Percentiles rank a stretch among this genome's conserved stretches.
These are phyloP conservation scores for Zychaea mexicana DNA, from an alignment of 371 early-diverging fungal genomes.

Conservation along the genomic window DNA sequence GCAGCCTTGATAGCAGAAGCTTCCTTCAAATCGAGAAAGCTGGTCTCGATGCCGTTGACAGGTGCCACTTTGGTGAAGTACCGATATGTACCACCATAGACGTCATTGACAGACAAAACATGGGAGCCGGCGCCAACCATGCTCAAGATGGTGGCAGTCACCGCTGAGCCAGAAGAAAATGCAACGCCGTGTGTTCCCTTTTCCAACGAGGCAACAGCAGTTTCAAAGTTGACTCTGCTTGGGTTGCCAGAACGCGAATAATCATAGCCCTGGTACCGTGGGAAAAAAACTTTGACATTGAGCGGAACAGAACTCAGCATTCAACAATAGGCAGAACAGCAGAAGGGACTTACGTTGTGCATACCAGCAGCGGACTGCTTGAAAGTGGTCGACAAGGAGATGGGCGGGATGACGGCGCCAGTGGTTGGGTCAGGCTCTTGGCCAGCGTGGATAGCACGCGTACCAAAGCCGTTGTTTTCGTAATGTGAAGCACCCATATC, in stretches of 20 bases:
- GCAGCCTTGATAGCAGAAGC: constrained; percentile 68
- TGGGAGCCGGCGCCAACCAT: constrained; percentile 80
- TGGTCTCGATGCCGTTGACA: constrained; percentile 69
- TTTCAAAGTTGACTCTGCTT: constrained; percentile 88
- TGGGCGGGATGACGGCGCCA: constrained; percentile 93
- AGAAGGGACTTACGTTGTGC: constrained; percentile 65
- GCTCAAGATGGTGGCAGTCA: constrained; percentile 87
- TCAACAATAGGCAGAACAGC: not conserved
- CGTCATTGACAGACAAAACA: constrained; percentile 92
- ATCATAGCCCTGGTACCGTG: constrained; percentile 75
- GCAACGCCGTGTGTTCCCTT: constrained; percentile 89
- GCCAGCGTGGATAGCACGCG: constrained; percentile 92
- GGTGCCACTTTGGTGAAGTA: constrained; percentile 94
- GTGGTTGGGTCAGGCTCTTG: constrained; percentile 86
- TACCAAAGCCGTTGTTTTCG: constrained; percentile 71
- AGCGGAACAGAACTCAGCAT: not conserved
- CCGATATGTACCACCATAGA: constrained; percentile 97
- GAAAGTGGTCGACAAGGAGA: constrained; percentile 95
- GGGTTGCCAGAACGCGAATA: constrained; percentile 98
- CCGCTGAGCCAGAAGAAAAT: constrained; percentile 94
- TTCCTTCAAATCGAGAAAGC: constrained; percentile 88
- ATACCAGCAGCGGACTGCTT: constrained; percentile 91
- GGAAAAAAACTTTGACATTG: constrained; percentile 14
- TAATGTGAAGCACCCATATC: constrained; percentile 8
- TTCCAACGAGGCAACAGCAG: constrained; percentile 91